These are phyloP conservation scores for Ensete glaucum DNA, from an alignment of 176 grass and related monocot species.

Conservation along the genomic window DNA sequence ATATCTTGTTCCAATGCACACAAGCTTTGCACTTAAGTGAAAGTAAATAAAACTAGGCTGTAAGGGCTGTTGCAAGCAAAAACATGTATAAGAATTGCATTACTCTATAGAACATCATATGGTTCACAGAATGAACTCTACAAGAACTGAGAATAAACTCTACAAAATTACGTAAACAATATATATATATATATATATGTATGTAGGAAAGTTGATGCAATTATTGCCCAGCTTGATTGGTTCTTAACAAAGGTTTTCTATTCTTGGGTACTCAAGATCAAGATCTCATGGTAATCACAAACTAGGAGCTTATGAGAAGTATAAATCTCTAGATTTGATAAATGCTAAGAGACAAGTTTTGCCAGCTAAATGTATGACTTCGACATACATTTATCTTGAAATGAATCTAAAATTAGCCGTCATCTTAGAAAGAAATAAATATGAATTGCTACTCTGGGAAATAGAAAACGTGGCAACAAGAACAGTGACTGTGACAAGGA, in stretches of 20 bases:
- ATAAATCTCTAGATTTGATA: no score
- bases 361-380: no score
- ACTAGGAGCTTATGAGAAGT: neutral
- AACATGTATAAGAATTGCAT: no score
- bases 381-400: neutral
- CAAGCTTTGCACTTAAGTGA: neutral
- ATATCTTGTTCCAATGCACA: neutral
- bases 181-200: no score
- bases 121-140: no score
- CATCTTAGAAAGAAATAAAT: neutral
- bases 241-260: neutral
- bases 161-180: no score
- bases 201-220: no score
- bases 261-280: neutral
- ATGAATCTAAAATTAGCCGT: neutral
- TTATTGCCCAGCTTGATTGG: neutral
- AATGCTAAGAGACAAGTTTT: neutral
- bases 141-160: no score
- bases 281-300: slow-evolving; percentile 1
- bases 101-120: no score
- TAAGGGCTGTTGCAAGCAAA: neutral
- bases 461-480: neutral
- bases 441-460: neutral
- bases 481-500: neutral
- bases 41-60: neutral